Conservation (phyloP, 345 rosid species). For the Salix suchowensis region DNA sequence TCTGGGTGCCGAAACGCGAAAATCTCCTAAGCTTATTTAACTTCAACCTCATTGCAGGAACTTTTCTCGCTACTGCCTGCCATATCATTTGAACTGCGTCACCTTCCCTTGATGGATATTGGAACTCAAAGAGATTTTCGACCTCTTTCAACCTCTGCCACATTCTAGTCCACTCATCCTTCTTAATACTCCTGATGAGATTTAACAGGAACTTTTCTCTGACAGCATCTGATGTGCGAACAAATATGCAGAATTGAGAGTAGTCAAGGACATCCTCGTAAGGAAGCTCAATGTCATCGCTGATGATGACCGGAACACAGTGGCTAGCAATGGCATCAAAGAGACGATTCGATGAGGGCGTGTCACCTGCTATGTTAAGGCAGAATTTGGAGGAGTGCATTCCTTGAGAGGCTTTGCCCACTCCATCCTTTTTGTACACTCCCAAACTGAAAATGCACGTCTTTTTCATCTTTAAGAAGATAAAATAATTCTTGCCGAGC, state of each 20-base stretch:
- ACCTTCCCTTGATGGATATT: conserved; percentile 54
- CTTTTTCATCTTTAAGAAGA: conserved; percentile 72
- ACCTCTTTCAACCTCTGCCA: conserved; percentile 60
- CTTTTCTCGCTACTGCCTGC: conserved; percentile 80
- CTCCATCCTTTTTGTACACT: conserved; percentile 64
- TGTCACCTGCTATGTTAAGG: conserved; percentile 94
- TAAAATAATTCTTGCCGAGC: conserved; percentile 73
- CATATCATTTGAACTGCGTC: conserved; percentile 93
- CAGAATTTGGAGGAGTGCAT: conserved; percentile 90
- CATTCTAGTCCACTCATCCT: conserved; percentile 77
- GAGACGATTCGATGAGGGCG: conserved; percentile 95
- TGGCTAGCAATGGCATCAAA: conserved; percentile 95
- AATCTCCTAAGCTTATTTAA: conserved; percentile 58
- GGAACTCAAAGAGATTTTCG: conserved; percentile 50
- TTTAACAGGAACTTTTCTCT: conserved; percentile 61
- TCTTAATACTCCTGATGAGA: conserved; percentile 52
- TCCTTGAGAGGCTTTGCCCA: conserved; percentile 60
- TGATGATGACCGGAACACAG: conserved; percentile 85
- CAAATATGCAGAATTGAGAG: conserved; percentile 79
- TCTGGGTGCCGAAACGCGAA: conserved; percentile 18
- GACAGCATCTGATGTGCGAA: conserved; percentile 72
- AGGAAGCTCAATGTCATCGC: conserved; percentile 92
- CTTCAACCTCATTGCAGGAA: conserved; percentile 54
- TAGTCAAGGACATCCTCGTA: conserved; percentile 87
- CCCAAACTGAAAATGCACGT: conserved; percentile 83